Conservation (phyloP, 352 stramenopile species). For the Globisporangium paroecandrum region DNA sequence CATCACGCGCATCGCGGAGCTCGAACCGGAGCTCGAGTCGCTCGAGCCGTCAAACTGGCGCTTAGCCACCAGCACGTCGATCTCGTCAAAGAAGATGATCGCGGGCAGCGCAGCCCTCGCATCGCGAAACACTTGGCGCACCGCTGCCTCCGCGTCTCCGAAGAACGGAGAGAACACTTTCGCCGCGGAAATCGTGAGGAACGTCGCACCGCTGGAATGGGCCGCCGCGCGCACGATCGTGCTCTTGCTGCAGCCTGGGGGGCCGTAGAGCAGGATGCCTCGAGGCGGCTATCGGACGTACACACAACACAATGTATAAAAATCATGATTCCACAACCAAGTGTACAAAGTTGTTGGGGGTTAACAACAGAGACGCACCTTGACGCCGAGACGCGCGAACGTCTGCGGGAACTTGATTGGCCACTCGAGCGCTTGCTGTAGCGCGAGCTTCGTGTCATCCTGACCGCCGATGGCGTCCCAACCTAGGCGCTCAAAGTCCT, state of each 20-base stretch:
- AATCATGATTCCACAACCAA: too few relatives aligned
- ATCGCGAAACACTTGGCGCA: conserved; percentile 78
- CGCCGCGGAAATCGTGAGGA: conserved; percentile 83
- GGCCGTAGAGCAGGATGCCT: conserved; percentile 87
- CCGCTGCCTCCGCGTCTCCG: conserved; percentile 80
- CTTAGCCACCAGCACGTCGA: conserved; percentile 85
- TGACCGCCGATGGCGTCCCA: conserved; percentile 82
- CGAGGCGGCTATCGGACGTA: conserved; percentile 36
- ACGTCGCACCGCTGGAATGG: conserved; percentile 69
- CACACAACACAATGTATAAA: too few relatives aligned
- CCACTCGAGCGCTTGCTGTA: conserved; percentile 89
- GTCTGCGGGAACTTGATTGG: conserved; percentile 74
- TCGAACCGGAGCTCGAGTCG: conserved; percentile 37
- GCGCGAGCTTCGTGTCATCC: conserved; percentile 57
- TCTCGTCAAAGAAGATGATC: conserved; percentile 92
- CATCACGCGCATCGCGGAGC: conserved; percentile 89
- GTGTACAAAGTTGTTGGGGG: not conserved
- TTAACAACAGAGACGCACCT: conserved; percentile 19
- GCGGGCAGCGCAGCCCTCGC: conserved; percentile 75
- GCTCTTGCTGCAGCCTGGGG: conserved; percentile 90
- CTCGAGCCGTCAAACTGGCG: conserved; percentile 55
- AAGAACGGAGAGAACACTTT: conserved; percentile 89
- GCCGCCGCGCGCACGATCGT: conserved; percentile 84
- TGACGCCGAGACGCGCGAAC: conserved; percentile 67
- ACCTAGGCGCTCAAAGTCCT: conserved; percentile 49